A percentile compares a stretch with the other conserved stretches of the same genome.
Evolutionary conservation across 441 rosid species (phyloP).

Genomic region (Erodium texanum): DNA sequence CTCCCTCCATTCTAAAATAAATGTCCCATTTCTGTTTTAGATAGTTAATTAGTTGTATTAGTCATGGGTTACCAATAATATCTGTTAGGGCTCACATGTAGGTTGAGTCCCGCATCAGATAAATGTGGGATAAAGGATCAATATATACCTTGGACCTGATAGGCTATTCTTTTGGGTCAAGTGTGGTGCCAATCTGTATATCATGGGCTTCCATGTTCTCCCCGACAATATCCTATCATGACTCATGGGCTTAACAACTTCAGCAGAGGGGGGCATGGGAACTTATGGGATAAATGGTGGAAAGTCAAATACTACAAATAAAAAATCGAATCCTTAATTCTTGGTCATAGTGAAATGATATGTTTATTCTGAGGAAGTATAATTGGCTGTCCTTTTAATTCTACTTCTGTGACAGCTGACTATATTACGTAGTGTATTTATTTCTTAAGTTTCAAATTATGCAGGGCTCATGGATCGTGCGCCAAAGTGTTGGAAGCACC

Average conservation of each 20-base stretch:
- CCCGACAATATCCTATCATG: background rate
- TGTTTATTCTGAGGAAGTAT: background rate
- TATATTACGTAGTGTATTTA: background rate
- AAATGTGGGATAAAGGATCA: no score
- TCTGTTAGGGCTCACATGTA: no score
- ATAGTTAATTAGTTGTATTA: background rate
- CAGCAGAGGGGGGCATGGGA: background rate
- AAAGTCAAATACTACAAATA: background rate
- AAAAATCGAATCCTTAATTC: background rate
- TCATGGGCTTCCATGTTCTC: no score
- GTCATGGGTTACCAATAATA: no score
- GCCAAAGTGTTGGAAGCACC: conserved; percentile 98
- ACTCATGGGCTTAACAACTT: no score
- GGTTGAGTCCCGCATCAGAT: no score
- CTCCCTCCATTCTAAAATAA: no score
- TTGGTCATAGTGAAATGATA: background rate
- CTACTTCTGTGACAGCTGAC: background rate
- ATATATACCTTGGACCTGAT: no score
- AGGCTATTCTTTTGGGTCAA: no score
- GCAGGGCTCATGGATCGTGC: conserved; percentile 98
- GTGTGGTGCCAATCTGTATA: no score
- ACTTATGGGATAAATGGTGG: background rate
- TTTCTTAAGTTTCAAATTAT: conserved; percentile 10
- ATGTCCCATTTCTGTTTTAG: no score
- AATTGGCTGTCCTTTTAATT: conserved; percentile 1